Evolutionary conservation across 495 filamentous ascomycete species (phyloP), one percentile per base, ranked within the genome.

Genomic region (Aspergillus leporis): DNA sequence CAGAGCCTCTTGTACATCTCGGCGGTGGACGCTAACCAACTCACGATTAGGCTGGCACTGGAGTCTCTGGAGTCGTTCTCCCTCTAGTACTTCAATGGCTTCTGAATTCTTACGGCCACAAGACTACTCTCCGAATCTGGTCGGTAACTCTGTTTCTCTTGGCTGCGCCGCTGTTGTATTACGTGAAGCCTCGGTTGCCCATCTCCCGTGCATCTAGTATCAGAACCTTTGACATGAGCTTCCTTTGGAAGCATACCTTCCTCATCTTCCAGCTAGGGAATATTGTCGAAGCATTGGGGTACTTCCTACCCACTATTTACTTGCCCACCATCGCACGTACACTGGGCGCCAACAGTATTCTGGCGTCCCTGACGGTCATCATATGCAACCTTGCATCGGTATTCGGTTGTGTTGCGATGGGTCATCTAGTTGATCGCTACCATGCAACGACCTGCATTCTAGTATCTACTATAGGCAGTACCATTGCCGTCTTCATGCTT

Each of bases 281-380:
- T 64, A 71, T 83, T 34, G 54, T 85, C 47, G 76, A 89, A 63
- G 77, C 74, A 0, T 65, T 83, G 8, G 87, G 87, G 4, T 89
- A 78, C 63, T 87, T 88, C 67, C 67, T 88, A 0, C 85, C 86
- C 0, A 70, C 72, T 0, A 78, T 87, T 47, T 90, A 86, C 64
- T 72, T 90, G 0, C 83, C 84, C 6, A 74, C 78, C 7, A 87
- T 83, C 64, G 83, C 82, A 1, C 66, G 75, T 18, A 61, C 71
- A 14, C 68, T 86, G 1, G 69, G 72, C 21, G 73, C 75, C 10
- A 67, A 67, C 1, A 31, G 61, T 28, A 59, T 76, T 16, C 59
- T 70, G 8, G 63, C 75, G 3, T 72, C 81, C 0, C 32, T 83
- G 22, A 74, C 79, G 0, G 67, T 86, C 38, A 67, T 79, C 25